Conservation (phyloP, 495 filamentous ascomycete species). For the Tuber umbilicatum region DNA sequence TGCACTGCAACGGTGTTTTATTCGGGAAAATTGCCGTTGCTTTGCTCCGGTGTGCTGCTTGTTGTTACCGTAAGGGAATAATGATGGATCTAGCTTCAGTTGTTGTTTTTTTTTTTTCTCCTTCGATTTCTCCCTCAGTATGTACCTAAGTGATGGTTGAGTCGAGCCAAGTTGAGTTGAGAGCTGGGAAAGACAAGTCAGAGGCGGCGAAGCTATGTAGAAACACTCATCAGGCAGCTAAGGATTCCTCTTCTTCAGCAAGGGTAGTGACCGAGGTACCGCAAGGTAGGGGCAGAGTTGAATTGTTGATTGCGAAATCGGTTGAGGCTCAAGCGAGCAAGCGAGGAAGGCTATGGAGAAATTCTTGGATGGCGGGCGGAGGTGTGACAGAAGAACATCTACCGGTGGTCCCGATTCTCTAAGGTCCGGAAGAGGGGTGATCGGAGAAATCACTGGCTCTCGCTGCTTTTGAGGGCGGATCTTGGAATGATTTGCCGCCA, state of each 20-base stretch:
- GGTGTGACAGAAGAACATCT: not conserved
- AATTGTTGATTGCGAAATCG: constrained; percentile 9
- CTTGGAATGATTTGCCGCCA: not conserved
- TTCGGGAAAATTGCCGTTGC: not conserved
- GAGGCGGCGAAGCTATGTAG: constrained; percentile 13
- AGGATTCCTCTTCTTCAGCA: not conserved
- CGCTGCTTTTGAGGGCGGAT: not conserved
- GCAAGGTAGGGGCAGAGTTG: constrained; percentile 10
- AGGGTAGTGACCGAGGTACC: not conserved
- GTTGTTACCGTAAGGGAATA: constrained; percentile 5
- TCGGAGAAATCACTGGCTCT: constrained; percentile 3
- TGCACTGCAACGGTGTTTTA: not conserved
- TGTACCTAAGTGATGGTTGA: not conserved
- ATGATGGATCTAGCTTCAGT: not conserved
- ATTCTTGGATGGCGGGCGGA: not conserved
- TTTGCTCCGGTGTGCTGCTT: not conserved
- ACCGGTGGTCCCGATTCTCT: constrained; percentile 5
- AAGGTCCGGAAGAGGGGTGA: constrained; percentile 5
- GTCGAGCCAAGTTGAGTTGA: constrained; percentile 19
- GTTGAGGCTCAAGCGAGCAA: constrained; percentile 33
- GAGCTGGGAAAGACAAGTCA: constrained; percentile 14
- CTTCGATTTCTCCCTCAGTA: not conserved
- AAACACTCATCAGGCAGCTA: not conserved
- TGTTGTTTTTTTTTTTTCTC: constrained; percentile 13
- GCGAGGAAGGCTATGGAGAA: not conserved